These are phyloP conservation scores for Podila verticillata DNA, from an alignment of 192 early-diverging fungal species.

Conservation along the genomic window DNA sequence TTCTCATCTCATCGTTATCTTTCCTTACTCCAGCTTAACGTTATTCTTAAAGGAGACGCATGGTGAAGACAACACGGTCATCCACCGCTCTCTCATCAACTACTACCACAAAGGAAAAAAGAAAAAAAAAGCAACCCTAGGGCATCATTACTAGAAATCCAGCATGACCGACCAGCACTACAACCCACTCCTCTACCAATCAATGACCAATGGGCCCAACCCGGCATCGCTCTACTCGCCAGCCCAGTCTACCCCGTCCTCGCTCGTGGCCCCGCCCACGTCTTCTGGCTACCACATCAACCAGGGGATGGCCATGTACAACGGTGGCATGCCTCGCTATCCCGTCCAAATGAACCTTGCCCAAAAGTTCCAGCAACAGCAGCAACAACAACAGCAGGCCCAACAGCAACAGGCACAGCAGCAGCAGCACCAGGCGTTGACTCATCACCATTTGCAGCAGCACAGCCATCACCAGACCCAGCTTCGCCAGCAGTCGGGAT, in stretches of 20 bases:
- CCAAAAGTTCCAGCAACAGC: conserved; percentile 61
- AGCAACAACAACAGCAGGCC: conserved; percentile 49
- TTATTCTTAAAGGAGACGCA: conserved; percentile 19
- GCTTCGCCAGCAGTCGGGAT: conserved; percentile 41
- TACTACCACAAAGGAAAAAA: conserved; percentile 32
- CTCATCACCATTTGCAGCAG: conserved; percentile 47
- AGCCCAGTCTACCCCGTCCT: conserved; percentile 34
- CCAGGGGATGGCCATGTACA: conserved; percentile 51
- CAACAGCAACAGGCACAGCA: conserved; percentile 24
- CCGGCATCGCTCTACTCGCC: conserved; percentile 26
- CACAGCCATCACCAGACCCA: conserved; percentile 42
- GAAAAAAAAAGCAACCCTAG: conserved; percentile 27
- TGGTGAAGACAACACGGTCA: conserved; percentile 24
- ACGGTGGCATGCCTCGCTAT: conserved; percentile 52
- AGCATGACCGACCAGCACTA: conserved; percentile 30
- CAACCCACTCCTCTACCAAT: conserved; percentile 46
- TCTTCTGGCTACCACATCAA: conserved; percentile 35
- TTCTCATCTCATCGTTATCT: too few species aligned
- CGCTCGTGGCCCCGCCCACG: conserved; percentile 30
- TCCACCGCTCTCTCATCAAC: conserved; percentile 11
- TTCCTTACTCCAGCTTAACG: too few species aligned
- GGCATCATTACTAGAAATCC: too few species aligned
- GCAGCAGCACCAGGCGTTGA: conserved; percentile 38
- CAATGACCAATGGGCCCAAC: conserved; percentile 40
- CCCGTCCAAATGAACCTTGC: conserved; percentile 60